Conservation (phyloP, 208 protist species). For the Leishmania amazonensis region DNA sequence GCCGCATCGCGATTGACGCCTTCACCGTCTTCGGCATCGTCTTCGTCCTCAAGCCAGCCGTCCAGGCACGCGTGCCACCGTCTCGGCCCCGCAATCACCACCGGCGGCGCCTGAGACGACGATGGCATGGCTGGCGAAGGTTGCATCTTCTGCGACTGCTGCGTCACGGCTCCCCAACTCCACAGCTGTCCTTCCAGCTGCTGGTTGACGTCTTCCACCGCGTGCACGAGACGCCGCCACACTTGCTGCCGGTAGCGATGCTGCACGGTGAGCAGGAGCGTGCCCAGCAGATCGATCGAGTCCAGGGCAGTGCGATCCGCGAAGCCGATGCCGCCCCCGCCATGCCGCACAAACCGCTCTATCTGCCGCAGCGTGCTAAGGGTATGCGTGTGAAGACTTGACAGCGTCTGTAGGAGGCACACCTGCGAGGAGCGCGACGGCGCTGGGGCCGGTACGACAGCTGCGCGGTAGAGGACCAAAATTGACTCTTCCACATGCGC, state of each 20-base stretch:
- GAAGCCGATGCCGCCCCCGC: background rate
- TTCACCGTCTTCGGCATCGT: background rate
- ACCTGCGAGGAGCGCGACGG: conserved; percentile 29
- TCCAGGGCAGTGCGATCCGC: conserved; percentile 11
- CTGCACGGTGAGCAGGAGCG: conserved; percentile 37
- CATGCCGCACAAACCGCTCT: background rate
- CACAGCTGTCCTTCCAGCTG: conserved; percentile 34
- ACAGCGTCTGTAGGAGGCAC: conserved; percentile 31
- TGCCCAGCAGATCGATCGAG: conserved; percentile 8
- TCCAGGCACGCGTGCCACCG: background rate
- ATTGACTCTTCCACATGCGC: conserved; percentile 19
- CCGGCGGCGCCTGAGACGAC: background rate
- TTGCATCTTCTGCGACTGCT: background rate
- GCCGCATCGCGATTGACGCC: background rate
- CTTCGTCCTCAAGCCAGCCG: background rate
- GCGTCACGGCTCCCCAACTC: conserved; percentile 19
- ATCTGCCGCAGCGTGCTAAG: conserved; percentile 25
- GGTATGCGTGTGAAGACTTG: conserved; percentile 25
- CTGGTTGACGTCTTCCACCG: conserved; percentile 58
- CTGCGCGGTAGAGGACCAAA: conserved; percentile 16
- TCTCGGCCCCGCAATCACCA: background rate
- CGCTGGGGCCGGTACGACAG: conserved; percentile 28
- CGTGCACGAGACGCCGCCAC: conserved; percentile 49
- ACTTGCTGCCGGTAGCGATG: conserved; percentile 35
- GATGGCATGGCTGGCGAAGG: background rate